Percentiles rank a stretch among this genome's conserved stretches.
phyloP scores from a whole-genome alignment of 2,329 filamentous ascomycete genomes.

The Fusarium siculi region DNA sequence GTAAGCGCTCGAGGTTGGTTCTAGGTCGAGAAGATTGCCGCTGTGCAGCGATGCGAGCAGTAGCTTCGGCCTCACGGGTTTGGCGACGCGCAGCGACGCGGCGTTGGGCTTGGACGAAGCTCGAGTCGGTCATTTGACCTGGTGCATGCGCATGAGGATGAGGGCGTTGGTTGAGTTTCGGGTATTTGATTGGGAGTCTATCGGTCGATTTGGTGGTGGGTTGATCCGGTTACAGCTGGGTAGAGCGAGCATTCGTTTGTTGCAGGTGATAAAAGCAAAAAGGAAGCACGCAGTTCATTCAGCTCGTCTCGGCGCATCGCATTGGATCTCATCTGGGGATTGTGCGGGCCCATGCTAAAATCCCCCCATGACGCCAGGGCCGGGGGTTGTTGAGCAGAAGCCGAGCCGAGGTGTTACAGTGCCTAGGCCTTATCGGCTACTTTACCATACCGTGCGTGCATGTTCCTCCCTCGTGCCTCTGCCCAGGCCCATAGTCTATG shows the following conservation, averaged over 20 bases:
- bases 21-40: slow-evolving; percentile 65
- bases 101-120: slow-evolving; percentile 90
- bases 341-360: slow-evolving; percentile 27
- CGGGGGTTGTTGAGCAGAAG: slow-evolving; percentile 27
- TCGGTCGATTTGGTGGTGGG: background rate
- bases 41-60: slow-evolving; percentile 62
- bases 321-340: slow-evolving; percentile 29
- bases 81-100: slow-evolving; percentile 84
- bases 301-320: slow-evolving; percentile 8
- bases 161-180: slow-evolving; percentile 10
- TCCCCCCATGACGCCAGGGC: slow-evolving; percentile 35
- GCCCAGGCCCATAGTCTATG: background rate
- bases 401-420: slow-evolving; percentile 43
- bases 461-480: background rate
- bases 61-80: slow-evolving; percentile 75
- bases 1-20: slow-evolving; percentile 66
- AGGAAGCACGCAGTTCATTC: slow-evolving; percentile 18
- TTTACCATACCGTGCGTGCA: background rate
- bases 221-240: background rate
- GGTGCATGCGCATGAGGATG: slow-evolving; percentile 51
- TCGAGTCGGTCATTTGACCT: slow-evolving; percentile 62
- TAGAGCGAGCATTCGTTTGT: slow-evolving; percentile 8
- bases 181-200: background rate
- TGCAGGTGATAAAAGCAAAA: slow-evolving; percentile 14
- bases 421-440: slow-evolving; percentile 10